Evolutionary conservation across 331 rosid genomes (phyloP).

Genomic region (Cucumis variabilis): DNA sequence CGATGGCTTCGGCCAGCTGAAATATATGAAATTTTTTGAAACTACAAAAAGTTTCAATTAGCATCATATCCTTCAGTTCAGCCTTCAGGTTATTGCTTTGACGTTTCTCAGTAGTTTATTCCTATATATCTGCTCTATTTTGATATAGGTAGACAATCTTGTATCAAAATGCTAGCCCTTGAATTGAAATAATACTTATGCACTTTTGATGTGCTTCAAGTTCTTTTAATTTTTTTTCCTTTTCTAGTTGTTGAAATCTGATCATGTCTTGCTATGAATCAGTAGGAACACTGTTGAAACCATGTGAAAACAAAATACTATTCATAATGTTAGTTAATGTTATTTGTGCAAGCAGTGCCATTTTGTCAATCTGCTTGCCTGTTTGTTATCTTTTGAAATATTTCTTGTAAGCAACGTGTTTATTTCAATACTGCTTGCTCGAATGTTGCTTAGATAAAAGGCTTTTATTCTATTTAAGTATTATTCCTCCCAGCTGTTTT

Average conservation of each 20-base stretch:
- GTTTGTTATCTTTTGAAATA: background rate
- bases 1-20: slow-evolving; percentile 86
- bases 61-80: slow-evolving; percentile 59
- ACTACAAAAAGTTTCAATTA: slow-evolving; percentile 55
- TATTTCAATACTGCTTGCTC: slow-evolving; percentile 1
- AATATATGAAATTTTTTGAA: slow-evolving; percentile 73
- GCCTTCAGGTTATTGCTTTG: slow-evolving; percentile 64
- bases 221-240: background rate
- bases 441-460: background rate
- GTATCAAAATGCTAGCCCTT: background rate
- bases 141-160: background rate
- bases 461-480: background rate
- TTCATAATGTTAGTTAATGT: background rate
- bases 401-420: background rate
- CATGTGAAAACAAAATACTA: background rate
- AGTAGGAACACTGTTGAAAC: slow-evolving; percentile 16
- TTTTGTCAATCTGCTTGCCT: background rate
- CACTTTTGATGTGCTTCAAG: background rate
- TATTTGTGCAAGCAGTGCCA: background rate
- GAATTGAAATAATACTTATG: slow-evolving; percentile 4
- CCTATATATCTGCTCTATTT: background rate
- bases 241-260: background rate
- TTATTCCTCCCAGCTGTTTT: background rate
- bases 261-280: slow-evolving; percentile 2
- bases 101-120: background rate